phyloP scores from a whole-genome alignment of 2,329 filamentous ascomycete genomes.

The Septoria linicola region DNA sequence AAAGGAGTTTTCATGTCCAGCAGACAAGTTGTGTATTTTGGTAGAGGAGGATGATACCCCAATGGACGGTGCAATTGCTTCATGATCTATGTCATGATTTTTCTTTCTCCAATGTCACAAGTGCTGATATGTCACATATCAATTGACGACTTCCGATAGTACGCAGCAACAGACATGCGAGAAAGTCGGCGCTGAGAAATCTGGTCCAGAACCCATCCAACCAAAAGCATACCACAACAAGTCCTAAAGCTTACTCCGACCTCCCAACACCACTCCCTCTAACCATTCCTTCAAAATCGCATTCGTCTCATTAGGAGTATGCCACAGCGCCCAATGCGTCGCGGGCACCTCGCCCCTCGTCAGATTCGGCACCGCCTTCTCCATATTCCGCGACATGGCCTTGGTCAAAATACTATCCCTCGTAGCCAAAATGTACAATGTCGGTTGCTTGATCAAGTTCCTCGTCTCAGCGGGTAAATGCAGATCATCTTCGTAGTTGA shows the following conservation, averaged over 20 bases:
- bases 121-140: too few species aligned
- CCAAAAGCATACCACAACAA: too few species aligned
- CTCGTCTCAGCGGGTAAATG: conserved; percentile 26
- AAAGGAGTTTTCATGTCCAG: too few species aligned
- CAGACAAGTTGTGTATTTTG: too few species aligned
- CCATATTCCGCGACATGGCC: conserved; percentile 70
- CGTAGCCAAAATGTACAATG: conserved; percentile 72
- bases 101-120: too few species aligned
- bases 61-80: too few species aligned
- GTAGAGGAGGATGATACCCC: too few species aligned
- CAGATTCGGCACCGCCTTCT: conserved; percentile 62
- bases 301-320: conserved; percentile 72
- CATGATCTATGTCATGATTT: too few species aligned
- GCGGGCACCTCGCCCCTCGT: conserved; percentile 66
- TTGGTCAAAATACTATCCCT: conserved; percentile 72
- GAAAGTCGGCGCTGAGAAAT: too few species aligned
- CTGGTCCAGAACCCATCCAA: too few species aligned
- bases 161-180: too few species aligned
- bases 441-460: conserved; percentile 46
- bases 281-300: conserved; percentile 66
- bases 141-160: too few species aligned
- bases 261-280: conserved; percentile 52
- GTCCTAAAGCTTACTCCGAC: conserved; percentile 50
- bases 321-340: conserved; percentile 79
- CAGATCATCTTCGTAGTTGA: conserved; percentile 76